Percentiles rank a stretch among this genome's conserved stretches.
Conservation (phyloP, 2,329 filamentous ascomycete species). For the Raffaelea arxii region DNA sequence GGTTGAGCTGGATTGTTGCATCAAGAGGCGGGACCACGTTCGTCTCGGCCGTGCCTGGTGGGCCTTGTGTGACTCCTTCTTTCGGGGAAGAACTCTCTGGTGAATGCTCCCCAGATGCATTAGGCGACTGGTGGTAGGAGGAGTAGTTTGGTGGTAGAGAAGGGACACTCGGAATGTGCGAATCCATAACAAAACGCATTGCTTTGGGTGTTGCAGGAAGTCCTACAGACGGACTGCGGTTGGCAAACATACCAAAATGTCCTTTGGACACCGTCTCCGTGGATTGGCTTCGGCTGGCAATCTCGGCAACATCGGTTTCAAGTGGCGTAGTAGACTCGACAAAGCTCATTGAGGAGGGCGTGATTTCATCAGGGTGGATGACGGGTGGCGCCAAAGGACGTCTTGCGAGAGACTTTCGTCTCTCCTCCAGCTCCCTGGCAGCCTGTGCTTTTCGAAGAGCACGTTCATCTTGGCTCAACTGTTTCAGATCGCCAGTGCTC, state of each 20-base stretch:
- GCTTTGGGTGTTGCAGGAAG: conserved; percentile 87
- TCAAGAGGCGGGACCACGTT: background rate
- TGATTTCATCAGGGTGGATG: conserved; percentile 57
- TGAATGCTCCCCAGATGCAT: conserved; percentile 20
- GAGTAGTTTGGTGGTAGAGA: conserved; percentile 38
- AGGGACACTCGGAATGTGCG: conserved; percentile 41
- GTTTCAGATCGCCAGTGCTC: conserved; percentile 37
- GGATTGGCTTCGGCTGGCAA: conserved; percentile 53
- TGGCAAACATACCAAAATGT: conserved; percentile 39
- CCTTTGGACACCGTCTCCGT: conserved; percentile 46
- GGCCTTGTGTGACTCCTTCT: no score
- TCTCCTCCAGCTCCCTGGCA: conserved; percentile 79
- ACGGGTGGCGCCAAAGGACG: conserved; percentile 73
- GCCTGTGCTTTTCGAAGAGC: conserved; percentile 63
- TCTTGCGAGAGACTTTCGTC: conserved; percentile 72
- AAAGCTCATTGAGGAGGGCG: conserved; percentile 20
- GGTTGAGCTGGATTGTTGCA: background rate
- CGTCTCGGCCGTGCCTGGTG: no score
- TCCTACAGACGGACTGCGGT: conserved; percentile 49
- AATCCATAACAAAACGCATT: conserved; percentile 70
- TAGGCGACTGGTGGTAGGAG: conserved; percentile 26
- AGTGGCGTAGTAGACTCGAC: no score
- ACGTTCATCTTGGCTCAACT: conserved; percentile 46
- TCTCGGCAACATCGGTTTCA: no score
- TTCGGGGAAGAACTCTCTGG: conserved; percentile 17